phyloP scores from a whole-genome alignment of 108 stramenopile genomes.

The Cyclotella baltica region DNA sequence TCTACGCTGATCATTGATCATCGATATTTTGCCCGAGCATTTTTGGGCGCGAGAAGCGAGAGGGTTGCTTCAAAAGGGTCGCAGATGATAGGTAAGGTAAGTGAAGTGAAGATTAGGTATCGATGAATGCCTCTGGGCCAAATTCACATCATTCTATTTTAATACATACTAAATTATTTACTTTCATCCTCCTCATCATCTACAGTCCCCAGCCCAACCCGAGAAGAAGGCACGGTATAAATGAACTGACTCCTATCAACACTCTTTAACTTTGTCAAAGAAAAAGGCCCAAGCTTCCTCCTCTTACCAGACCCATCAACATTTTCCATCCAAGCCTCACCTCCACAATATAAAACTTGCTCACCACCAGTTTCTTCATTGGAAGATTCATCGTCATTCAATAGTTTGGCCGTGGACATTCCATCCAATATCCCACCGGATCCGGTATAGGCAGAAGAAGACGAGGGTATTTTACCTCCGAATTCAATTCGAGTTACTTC shows the following conservation, averaged over 20 bases:
- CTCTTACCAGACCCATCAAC: slow-evolving; percentile 63
- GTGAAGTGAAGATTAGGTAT: no score
- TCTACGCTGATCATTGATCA: no score
- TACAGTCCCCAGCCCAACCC: neutral
- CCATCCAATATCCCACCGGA: slow-evolving; percentile 36
- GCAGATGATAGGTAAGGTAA: no score
- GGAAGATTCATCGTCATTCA: neutral
- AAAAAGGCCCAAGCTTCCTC: slow-evolving; percentile 72
- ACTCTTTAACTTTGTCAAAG: slow-evolving; percentile 65
- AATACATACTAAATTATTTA: no score
- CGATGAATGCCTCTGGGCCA: no score
- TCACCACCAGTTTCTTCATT: slow-evolving; percentile 14
- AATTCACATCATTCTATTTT: no score
- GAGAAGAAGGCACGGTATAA: slow-evolving; percentile 46
- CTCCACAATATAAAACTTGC: slow-evolving; percentile 45
- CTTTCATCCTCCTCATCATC: neutral
- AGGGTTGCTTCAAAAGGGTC: no score
- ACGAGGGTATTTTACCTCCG: slow-evolving; percentile 22
- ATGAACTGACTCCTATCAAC: slow-evolving; percentile 45
- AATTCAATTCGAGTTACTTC: slow-evolving; percentile 47
- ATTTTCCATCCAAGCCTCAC: slow-evolving; percentile 74
- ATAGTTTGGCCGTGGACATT: slow-evolving; percentile 31
- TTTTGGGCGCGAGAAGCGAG: no score
- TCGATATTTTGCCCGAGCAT: no score
- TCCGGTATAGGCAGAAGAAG: slow-evolving; percentile 36